Evolutionary conservation across 179 eudicot genomes (phyloP).

Genomic region (Spinacia oleracea): DNA sequence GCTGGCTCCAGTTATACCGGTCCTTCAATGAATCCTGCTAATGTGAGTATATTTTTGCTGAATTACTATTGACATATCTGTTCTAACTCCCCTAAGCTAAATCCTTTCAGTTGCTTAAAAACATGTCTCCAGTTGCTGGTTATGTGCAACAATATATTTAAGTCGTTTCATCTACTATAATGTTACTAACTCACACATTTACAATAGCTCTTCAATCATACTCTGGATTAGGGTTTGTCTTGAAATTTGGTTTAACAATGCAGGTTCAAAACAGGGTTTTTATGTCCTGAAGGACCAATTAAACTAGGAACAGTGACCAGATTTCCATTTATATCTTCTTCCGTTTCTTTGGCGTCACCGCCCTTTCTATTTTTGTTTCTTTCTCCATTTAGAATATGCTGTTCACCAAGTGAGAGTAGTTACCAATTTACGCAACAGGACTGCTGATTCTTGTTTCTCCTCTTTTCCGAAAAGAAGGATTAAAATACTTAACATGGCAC

Average conservation of each 20-base stretch:
- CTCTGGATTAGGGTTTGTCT: not conserved
- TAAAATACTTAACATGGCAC: not conserved
- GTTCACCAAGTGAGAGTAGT: not conserved
- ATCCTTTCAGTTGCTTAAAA: not conserved
- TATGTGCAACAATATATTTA: not conserved
- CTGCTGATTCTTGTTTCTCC: not conserved
- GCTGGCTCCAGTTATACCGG: constrained; percentile 74
- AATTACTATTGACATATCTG: not conserved
- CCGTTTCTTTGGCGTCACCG: not conserved
- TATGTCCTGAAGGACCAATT: not conserved
- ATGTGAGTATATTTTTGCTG: constrained; percentile 48
- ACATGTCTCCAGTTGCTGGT: not conserved
- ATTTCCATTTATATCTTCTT: not conserved
- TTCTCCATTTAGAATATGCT: not conserved
- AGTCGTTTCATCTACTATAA: not conserved
- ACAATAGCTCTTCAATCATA: not conserved
- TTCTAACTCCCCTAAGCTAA: not conserved
- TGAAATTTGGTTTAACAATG: not conserved
- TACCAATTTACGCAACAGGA: not conserved
- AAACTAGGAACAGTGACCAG: not conserved
- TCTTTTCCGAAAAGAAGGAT: not conserved
- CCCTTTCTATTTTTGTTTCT: not conserved
- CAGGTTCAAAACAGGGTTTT: not conserved
- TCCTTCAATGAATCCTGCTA: constrained; percentile 94
- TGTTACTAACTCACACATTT: not conserved